These are phyloP conservation scores for Cicer arietinum DNA, from an alignment of 306 rosid genomes.

Conservation along the genomic window DNA sequence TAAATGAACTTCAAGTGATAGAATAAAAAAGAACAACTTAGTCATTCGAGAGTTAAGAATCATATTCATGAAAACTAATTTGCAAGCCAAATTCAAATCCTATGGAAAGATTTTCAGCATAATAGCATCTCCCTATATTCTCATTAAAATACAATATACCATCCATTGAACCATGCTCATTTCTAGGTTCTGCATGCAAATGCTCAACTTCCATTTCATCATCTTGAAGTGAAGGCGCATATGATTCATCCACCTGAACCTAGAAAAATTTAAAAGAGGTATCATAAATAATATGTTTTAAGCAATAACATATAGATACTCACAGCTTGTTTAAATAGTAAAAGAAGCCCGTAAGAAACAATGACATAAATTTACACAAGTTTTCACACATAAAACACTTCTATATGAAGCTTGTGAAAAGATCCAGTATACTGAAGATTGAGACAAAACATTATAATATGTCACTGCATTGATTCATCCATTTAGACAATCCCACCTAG, in stretches of 20 bases:
- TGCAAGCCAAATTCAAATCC: conserved; percentile 59
- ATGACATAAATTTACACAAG: background rate
- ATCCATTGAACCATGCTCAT: conserved; percentile 58
- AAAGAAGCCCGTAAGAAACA: conserved; percentile 14
- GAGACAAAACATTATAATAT: background rate
- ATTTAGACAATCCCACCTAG: conserved; percentile 1
- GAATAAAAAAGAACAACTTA: conserved; percentile 19
- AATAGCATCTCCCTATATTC: conserved; percentile 52
- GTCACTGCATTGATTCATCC: background rate
- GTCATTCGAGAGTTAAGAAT: conserved; percentile 36
- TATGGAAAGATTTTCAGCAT: conserved; percentile 51
- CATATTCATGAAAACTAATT: conserved; percentile 48
- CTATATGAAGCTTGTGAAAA: background rate
- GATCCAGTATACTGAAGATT: background rate
- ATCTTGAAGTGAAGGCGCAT: conserved; percentile 59
- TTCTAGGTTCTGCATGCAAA: conserved; percentile 68
- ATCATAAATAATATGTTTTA: conserved; percentile 30
- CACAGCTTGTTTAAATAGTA: conserved; percentile 20
- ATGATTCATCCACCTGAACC: conserved; percentile 69
- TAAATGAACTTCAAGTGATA: conserved; percentile 20
- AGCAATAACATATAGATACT: background rate
- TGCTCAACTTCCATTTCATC: conserved; percentile 65
- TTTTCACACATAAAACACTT: background rate
- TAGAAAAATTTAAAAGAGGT: conserved; percentile 37
- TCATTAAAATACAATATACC: conserved; percentile 54